Conservation (phyloP, 2,329 filamentous ascomycete species). For the Beauveria caledonica region DNA sequence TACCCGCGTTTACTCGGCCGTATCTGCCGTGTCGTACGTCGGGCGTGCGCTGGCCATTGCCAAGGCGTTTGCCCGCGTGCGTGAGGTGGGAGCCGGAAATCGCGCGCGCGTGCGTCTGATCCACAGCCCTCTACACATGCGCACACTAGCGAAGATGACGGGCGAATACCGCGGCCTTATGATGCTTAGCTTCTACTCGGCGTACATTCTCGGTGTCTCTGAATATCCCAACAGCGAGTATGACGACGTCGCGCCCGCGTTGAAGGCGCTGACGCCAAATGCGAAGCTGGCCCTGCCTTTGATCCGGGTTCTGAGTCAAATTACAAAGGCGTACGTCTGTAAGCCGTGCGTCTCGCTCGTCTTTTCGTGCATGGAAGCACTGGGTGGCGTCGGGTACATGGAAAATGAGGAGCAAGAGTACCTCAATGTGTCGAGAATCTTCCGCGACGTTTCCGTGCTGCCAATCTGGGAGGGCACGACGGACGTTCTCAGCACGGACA, state of each 20-base stretch:
- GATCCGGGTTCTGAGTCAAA: conserved; percentile 49
- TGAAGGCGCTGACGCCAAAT: conserved; percentile 26
- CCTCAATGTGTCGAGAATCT: conserved; percentile 58
- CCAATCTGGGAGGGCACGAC: conserved; percentile 69
- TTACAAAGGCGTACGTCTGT: conserved; percentile 52
- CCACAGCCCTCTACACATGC: conserved; percentile 48
- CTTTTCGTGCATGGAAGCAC: conserved; percentile 52
- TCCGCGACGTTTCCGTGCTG: conserved; percentile 55
- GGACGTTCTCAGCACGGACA: conserved; percentile 54
- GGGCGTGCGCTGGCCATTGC: conserved; percentile 50
- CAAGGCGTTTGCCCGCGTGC: conserved; percentile 48
- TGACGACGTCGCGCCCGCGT: conserved; percentile 14
- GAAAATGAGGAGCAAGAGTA: conserved; percentile 55
- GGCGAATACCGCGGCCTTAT: conserved; percentile 48
- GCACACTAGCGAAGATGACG: conserved; percentile 47
- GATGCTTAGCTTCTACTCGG: conserved; percentile 46
- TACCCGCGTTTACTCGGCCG: conserved; percentile 50
- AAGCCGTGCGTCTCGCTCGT: conserved; percentile 41
- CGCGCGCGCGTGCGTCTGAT: conserved; percentile 38
- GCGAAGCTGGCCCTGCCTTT: conserved; percentile 31
- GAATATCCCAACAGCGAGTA: conserved; percentile 32
- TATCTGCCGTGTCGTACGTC: conserved; percentile 43
- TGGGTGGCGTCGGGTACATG: conserved; percentile 60
- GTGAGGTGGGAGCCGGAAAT: conserved; percentile 39
- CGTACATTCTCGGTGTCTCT: conserved; percentile 44